Conservation (phyloP, 805 yeast species). For the Saccharomyces paradoxus region DNA sequence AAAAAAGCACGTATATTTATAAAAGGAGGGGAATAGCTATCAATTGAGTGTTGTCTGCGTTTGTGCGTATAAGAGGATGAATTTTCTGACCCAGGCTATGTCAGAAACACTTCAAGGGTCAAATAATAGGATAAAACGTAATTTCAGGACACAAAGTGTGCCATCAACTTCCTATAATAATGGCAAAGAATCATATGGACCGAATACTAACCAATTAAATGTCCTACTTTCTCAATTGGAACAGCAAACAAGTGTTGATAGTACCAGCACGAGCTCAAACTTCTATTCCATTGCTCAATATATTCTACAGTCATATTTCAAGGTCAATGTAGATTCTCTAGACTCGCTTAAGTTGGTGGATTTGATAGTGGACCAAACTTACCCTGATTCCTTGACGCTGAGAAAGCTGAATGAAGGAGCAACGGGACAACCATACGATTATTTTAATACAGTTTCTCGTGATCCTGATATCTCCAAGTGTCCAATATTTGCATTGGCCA, state of each 20-base stretch:
- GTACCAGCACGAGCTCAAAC: conserved; percentile 14
- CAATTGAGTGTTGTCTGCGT: not conserved
- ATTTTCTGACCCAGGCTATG: not conserved
- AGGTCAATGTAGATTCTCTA: conserved; percentile 17
- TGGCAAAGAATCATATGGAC: not conserved
- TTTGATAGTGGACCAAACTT: conserved; percentile 30
- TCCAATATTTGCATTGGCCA: conserved; percentile 28
- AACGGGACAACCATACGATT: conserved; percentile 22
- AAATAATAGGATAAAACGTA: not conserved
- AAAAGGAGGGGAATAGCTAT: not conserved
- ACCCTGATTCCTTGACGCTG: conserved; percentile 29
- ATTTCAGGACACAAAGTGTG: not conserved
- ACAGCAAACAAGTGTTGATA: conserved; percentile 11
- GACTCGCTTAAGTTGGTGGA: conserved; percentile 21
- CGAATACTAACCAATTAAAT: conserved; percentile 15
- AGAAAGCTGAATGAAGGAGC: conserved; percentile 26
- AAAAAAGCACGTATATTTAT: not conserved
- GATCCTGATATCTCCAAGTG: conserved; percentile 27
- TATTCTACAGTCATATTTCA: conserved; percentile 26
- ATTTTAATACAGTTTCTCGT: conserved; percentile 29
- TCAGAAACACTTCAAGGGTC: not conserved
- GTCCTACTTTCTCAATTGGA: conserved; percentile 14
- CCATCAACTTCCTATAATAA: not conserved
- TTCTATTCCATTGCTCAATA: conserved; percentile 26
- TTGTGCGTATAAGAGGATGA: not conserved